phyloP scores from a whole-genome alignment of 2,329 filamentous ascomycete species.

The Trichoderma cornu-damae region DNA sequence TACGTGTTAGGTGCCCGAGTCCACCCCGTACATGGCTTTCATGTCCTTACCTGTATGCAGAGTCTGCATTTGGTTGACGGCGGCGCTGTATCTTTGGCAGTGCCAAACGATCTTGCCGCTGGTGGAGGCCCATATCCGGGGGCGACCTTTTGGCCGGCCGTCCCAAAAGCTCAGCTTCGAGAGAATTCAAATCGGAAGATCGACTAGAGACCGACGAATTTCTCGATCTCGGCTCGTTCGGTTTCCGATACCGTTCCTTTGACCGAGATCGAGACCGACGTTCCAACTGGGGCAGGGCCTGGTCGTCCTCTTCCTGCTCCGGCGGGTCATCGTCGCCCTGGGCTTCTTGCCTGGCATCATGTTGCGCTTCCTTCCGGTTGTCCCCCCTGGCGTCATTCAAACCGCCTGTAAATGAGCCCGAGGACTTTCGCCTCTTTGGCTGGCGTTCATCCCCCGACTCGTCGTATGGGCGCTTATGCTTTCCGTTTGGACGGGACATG shows the following conservation, averaged over 20 bases:
- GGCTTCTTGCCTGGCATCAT: constrained; percentile 14
- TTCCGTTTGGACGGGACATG: constrained; percentile 10
- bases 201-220: constrained; percentile 30
- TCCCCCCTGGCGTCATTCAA: neutral
- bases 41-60: constrained; percentile 35
- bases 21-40: neutral
- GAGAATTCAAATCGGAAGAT: constrained; percentile 36
- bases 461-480: constrained; percentile 15
- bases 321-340: neutral
- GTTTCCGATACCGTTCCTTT: constrained; percentile 21
- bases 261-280: constrained; percentile 12
- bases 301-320: constrained; percentile 5
- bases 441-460: constrained; percentile 12
- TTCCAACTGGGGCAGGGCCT: neutral
- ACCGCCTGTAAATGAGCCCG: neutral
- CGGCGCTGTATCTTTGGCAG: constrained; percentile 30
- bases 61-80: constrained; percentile 34
- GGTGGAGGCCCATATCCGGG: constrained; percentile 24
- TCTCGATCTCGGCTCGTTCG: constrained; percentile 26
- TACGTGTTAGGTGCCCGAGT: neutral
- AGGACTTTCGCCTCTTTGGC: constrained; percentile 10
- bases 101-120: constrained; percentile 21
- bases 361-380: neutral
- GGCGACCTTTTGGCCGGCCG: constrained; percentile 30
- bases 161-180: constrained; percentile 38